Evolutionary conservation across 2,329 filamentous ascomycete species (phyloP).

Genomic region (Fusarium cicatricum): DNA sequence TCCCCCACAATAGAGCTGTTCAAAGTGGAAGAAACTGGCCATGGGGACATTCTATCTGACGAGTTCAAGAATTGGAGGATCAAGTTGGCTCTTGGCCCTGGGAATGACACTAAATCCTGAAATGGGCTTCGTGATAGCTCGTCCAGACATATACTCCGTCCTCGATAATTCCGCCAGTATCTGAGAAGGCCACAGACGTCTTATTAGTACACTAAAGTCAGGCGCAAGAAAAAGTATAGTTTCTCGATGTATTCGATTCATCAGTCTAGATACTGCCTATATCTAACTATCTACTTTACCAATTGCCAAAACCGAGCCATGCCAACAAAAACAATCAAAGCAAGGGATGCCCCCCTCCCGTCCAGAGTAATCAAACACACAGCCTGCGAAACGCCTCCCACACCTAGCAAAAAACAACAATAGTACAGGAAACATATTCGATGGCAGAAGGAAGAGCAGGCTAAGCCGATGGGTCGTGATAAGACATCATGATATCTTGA

Average conservation of each 20-base stretch:
- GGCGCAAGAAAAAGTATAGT: not conserved
- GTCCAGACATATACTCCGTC: too few relatives aligned
- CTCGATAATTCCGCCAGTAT: too few relatives aligned
- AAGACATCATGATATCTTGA: constrained; percentile 37
- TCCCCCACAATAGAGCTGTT: constrained; percentile 75
- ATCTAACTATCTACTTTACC: constrained; percentile 26
- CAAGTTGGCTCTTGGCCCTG: constrained; percentile 55
- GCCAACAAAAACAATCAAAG: constrained; percentile 16
- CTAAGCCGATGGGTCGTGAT: constrained; percentile 16
- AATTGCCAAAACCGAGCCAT: constrained; percentile 2
- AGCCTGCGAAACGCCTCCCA: constrained; percentile 22
- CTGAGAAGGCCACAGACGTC: too few relatives aligned
- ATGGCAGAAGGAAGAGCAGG: constrained; percentile 5
- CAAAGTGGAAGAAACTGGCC: constrained; percentile 73
- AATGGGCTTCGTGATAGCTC: not conserved
- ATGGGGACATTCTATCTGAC: constrained; percentile 78
- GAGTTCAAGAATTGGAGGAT: constrained; percentile 81
- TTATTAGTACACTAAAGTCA: not conserved
- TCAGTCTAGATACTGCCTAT: constrained; percentile 18
- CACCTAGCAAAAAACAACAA: constrained; percentile 22
- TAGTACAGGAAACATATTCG: constrained; percentile 17
- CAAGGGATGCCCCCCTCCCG: constrained; percentile 20
- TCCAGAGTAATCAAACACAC: constrained; percentile 16
- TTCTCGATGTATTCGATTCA: constrained; percentile 2
- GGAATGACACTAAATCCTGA: constrained; percentile 17